Evolutionary conservation across 176 grass and related monocot species (phyloP).

Genomic region (Oryza glaberrima): DNA sequence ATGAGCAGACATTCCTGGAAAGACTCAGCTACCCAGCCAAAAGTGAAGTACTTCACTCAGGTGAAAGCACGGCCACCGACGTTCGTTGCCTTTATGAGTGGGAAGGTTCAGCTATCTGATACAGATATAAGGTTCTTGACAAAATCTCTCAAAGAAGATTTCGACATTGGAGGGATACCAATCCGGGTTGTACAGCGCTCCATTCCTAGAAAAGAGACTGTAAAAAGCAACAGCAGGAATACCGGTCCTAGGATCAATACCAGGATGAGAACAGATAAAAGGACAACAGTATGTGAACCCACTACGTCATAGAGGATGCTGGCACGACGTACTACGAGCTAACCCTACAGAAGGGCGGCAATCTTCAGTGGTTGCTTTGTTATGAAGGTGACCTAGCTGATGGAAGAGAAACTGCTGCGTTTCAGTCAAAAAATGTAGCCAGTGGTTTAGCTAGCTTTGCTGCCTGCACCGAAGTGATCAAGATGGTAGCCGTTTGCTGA

Average conservation of each 20-base stretch:
- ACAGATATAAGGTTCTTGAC: constrained; percentile 84
- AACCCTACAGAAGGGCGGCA: background rate
- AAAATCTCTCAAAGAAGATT: constrained; percentile 96
- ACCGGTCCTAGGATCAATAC: constrained; percentile 20
- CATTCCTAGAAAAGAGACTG: constrained; percentile 61
- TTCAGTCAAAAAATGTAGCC: background rate
- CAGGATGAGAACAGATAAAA: constrained; percentile 69
- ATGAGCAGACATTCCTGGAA: constrained; percentile 98
- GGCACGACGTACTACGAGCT: background rate
- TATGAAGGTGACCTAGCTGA: background rate
- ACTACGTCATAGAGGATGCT: constrained; percentile 10
- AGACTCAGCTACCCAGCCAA: constrained; percentile 84
- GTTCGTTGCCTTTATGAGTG: constrained; percentile 90
- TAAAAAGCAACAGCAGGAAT: constrained; percentile 32
- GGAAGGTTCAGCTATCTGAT: constrained; percentile 81
- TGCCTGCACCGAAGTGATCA: constrained; percentile 1
- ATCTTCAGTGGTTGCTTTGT: background rate
- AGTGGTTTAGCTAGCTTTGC: background rate
- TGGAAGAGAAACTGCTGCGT: background rate
- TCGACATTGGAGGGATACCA: constrained; percentile 88
- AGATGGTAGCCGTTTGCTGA: background rate
- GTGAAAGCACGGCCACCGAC: constrained; percentile 90
- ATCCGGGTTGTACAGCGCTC: constrained; percentile 75
- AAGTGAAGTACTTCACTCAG: constrained; percentile 97
- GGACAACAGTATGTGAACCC: constrained; percentile 35